Evolutionary conservation across 768 basidiomycete species (phyloP).

Genomic region (Dioszegia hungarica): DNA sequence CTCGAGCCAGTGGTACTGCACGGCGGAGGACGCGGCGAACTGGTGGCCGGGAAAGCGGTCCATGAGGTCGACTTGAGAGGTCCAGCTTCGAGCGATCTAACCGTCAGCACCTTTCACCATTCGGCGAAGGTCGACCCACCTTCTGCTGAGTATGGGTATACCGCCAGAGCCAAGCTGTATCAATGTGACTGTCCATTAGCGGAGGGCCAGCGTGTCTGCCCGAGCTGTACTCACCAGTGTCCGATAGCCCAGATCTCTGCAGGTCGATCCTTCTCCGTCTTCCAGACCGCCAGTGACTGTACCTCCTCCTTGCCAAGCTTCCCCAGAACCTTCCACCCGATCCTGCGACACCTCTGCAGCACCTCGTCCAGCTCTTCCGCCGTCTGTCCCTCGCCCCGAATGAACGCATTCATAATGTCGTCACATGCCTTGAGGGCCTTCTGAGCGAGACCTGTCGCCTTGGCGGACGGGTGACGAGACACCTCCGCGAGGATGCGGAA

Average conservation of each 20-base stretch:
- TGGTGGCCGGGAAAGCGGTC: slow-evolving; percentile 89
- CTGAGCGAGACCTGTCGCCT: slow-evolving; percentile 4
- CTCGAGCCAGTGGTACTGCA: slow-evolving; percentile 92
- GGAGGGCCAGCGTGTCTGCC: not conserved
- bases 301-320: slow-evolving; percentile 71
- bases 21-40: slow-evolving; percentile 58
- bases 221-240: slow-evolving; percentile 35
- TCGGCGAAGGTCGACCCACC: slow-evolving; percentile 52
- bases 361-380: slow-evolving; percentile 52
- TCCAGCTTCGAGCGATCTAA: slow-evolving; percentile 93
- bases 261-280: slow-evolving; percentile 22
- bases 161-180: slow-evolving; percentile 87
- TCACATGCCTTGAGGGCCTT: slow-evolving; percentile 32
- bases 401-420: slow-evolving; percentile 85
- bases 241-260: slow-evolving; percentile 81
- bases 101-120: slow-evolving; percentile 77
- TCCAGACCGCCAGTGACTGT: slow-evolving; percentile 43
- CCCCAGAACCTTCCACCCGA: slow-evolving; percentile 77
- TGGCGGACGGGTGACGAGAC: slow-evolving; percentile 1
- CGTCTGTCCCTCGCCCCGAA: slow-evolving; percentile 54
- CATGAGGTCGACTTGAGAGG: slow-evolving; percentile 90
- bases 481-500: slow-evolving; percentile 22
- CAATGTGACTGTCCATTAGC: slow-evolving; percentile 57
- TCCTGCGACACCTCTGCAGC: slow-evolving; percentile 55
- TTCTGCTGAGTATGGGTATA: slow-evolving; percentile 86